These are phyloP conservation scores for Sarocladium oryzae DNA, from an alignment of 2,329 filamentous ascomycete species.

Conservation along the genomic window DNA sequence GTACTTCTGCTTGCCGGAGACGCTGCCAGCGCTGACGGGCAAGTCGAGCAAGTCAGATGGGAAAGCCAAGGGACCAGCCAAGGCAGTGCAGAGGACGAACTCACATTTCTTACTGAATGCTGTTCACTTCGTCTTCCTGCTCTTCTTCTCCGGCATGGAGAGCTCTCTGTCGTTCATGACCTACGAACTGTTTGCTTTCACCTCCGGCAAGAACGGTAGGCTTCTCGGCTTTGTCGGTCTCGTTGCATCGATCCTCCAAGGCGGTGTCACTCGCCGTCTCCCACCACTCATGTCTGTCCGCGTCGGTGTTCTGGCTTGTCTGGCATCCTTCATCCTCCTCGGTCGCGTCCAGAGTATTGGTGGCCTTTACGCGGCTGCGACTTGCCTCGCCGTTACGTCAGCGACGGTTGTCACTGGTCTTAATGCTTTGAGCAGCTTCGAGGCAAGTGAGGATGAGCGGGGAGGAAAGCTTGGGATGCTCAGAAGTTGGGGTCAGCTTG, in stretches of 20 bases:
- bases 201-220: conserved; percentile 71
- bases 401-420: conserved; percentile 92
- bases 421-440: conserved; percentile 87
- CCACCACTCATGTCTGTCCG: conserved; percentile 75
- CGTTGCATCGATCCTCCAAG: conserved; percentile 86
- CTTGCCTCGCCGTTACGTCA: conserved; percentile 79
- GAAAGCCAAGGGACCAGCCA: conserved; percentile 15
- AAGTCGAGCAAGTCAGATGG: conserved; percentile 20
- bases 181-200: conserved; percentile 84
- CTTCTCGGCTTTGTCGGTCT: conserved; percentile 88
- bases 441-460: conserved; percentile 72
- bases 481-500: conserved; percentile 76
- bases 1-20: conserved; percentile 81
- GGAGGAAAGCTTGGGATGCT: conserved; percentile 83
- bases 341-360: conserved; percentile 59
- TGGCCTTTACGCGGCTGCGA: conserved; percentile 74
- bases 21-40: conserved; percentile 55
- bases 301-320: conserved; percentile 70
- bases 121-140: conserved; percentile 82
- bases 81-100: conserved; percentile 58
- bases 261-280: conserved; percentile 79
- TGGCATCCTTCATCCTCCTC: conserved; percentile 74
- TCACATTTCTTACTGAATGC: conserved; percentile 76
- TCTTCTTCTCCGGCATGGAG: conserved; percentile 98
- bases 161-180: conserved; percentile 98